These are phyloP conservation scores for Fusarium sp. DNA, from an alignment of 2,329 filamentous ascomycete genomes.

Conservation along the genomic window DNA sequence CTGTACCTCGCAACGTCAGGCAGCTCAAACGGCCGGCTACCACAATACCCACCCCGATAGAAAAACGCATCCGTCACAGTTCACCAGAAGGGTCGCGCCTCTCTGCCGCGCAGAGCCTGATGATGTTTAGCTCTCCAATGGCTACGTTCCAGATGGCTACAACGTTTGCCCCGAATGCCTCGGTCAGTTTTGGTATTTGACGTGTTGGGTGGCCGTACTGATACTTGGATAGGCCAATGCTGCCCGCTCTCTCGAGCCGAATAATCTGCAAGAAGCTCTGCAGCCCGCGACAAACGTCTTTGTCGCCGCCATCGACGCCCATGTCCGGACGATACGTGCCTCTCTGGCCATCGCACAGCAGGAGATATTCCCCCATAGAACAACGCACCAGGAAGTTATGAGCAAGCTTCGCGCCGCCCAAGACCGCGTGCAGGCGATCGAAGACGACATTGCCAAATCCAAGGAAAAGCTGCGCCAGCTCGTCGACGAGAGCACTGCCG, in stretches of 20 bases:
- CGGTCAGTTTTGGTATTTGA: constrained; percentile 21
- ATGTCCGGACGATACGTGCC: constrained; percentile 38
- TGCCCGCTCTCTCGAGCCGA: constrained; percentile 34
- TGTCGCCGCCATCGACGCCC: constrained; percentile 36
- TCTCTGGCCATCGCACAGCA: constrained; percentile 39
- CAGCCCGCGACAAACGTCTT: constrained; percentile 37
- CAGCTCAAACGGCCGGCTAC: constrained; percentile 36
- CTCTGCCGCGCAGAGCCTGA: constrained; percentile 43
- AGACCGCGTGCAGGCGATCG: constrained; percentile 31
- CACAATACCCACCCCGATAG: constrained; percentile 32
- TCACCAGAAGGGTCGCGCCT: constrained; percentile 43
- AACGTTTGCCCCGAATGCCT: constrained; percentile 26
- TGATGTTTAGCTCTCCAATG: constrained; percentile 46
- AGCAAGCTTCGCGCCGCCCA: constrained; percentile 36
- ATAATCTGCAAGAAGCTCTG: constrained; percentile 37
- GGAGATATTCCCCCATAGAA: constrained; percentile 44
- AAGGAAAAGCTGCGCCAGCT: constrained; percentile 33
- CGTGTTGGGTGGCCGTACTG: neutral
- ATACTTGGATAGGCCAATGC: constrained; percentile 25
- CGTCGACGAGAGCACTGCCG: constrained; percentile 39
- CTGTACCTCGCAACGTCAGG: constrained; percentile 37
- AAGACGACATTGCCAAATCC: constrained; percentile 35
- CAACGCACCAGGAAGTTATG: constrained; percentile 40
- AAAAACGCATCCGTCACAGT: constrained; percentile 40
- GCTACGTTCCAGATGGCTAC: constrained; percentile 44